phyloP scores from a whole-genome alignment of 2,329 filamentous ascomycete genomes.

The Cladobotryum protrusum region DNA sequence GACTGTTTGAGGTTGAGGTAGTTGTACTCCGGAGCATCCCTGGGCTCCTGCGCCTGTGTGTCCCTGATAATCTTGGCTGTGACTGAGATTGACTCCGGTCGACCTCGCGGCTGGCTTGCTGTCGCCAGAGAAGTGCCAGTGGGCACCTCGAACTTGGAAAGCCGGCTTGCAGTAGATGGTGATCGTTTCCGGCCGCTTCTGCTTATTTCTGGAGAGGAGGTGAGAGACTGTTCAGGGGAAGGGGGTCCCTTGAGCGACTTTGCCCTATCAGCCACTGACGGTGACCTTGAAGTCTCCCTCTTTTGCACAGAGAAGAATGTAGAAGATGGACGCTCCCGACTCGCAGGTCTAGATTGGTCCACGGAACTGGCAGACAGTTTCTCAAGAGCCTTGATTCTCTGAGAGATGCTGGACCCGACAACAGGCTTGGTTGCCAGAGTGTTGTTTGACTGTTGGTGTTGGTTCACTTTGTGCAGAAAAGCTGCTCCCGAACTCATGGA shows the following conservation, averaged over 20 bases:
- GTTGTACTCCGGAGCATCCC: slow-evolving; percentile 38
- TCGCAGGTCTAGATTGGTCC: slow-evolving; percentile 20
- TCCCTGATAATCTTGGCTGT: slow-evolving; percentile 78
- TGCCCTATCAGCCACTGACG: slow-evolving; percentile 40
- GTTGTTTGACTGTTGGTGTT: slow-evolving; percentile 43
- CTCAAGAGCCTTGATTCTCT: slow-evolving; percentile 88
- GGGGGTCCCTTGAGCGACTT: slow-evolving; percentile 30
- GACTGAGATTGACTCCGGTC: slow-evolving; percentile 77
- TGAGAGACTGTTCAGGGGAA: slow-evolving; percentile 36
- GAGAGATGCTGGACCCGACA: slow-evolving; percentile 84
- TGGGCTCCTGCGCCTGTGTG: slow-evolving; percentile 37
- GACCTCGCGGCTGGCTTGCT: slow-evolving; percentile 36
- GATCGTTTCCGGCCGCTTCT: slow-evolving; percentile 36
- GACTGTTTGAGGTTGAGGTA: slow-evolving; percentile 53
- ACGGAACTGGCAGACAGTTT: slow-evolving; percentile 53
- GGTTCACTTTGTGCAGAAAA: slow-evolving; percentile 48
- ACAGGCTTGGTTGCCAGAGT: slow-evolving; percentile 59
- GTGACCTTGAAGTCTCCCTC: slow-evolving; percentile 39
- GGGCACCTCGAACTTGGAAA: slow-evolving; percentile 48
- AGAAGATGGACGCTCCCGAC: slow-evolving; percentile 40
- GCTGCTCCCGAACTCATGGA: slow-evolving; percentile 53
- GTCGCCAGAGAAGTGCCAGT: slow-evolving; percentile 19
- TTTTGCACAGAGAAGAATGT: slow-evolving; percentile 56
- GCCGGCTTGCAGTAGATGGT: slow-evolving; percentile 47
- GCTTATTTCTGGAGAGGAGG: slow-evolving; percentile 40